Evolutionary conservation across 192 early-diverging fungal genomes (phyloP), one percentile per base, ranked within the genome.

Genomic region (Diversispora eburnea): DNA sequence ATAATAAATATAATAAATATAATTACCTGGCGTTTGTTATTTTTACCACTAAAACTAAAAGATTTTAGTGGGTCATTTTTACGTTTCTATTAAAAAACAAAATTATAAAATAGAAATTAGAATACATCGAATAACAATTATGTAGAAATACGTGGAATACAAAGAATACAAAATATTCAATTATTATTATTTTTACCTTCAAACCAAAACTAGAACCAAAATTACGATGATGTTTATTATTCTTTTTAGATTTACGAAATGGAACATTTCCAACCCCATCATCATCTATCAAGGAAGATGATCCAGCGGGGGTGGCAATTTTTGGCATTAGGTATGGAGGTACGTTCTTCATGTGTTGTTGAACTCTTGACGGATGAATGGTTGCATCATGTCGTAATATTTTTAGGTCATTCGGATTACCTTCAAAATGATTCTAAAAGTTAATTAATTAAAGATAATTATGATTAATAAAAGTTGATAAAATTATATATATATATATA

Each of bases 301-400:
- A 63, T 8, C 2, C 42, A n/a, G 61, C 33, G n/a, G 41, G 81
- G 76, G 65, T 77, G 4, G 86, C 76, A 46, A 90, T 88, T 68
- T 91, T 93, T 49, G 97, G 97, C 81, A 94, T 88, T 78, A 99
- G 80, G 80, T 99, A 99, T 49, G 89, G 84, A 8, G 97, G 97
- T 13, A 98, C 88, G 75, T 96, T 91, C 82, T 92, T 94, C 88
- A 99, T 88, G 73, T 99, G 96, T 15, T 84, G 81, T 77, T 92
- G 92, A 4, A 96, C 88, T 57, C 89, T 81, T 2, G 89, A 86
- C 9, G 92, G 93, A 55, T 95, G 94, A 15, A 98, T 78, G 5
- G 91, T 88, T 77, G 89, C 88, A 79, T 99, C 97, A 80, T 97
- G 96, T 8, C 93, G 91, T 70, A 99, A 77, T 46, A 92, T 93